Evolutionary conservation across 164 flowering plant genomes (phyloP).

Genomic region (Magnolia changhungtana): DNA sequence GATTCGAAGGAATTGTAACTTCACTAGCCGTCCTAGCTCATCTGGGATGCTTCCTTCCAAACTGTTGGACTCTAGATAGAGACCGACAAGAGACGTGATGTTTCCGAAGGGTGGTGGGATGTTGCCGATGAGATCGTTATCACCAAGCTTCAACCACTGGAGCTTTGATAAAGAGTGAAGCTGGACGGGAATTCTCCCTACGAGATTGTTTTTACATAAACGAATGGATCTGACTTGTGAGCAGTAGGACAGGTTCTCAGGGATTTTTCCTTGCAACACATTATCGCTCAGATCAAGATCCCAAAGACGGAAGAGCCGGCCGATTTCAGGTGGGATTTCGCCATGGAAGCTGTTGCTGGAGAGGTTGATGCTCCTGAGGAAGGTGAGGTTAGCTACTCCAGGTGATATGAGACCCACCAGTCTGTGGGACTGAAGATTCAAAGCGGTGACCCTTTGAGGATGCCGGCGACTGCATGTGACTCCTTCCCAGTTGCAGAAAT

Average conservation of each 20-base stretch:
- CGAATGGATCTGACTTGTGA: slow-evolving; percentile 4
- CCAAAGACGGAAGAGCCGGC: slow-evolving; percentile 11
- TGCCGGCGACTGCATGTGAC: slow-evolving; percentile 16
- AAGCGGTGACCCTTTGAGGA: slow-evolving; percentile 17
- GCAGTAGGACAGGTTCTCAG: slow-evolving; percentile 15
- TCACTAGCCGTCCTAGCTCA: not conserved
- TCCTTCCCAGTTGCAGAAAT: slow-evolving; percentile 22
- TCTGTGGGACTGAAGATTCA: slow-evolving; percentile 7
- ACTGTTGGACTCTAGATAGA: not conserved
- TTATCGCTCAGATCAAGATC: slow-evolving; percentile 8
- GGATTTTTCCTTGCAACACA: slow-evolving; percentile 20
- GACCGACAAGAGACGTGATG: not conserved
- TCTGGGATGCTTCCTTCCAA: not conserved
- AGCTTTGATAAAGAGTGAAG: slow-evolving; percentile 28
- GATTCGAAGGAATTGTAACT: not conserved
- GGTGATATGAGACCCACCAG: slow-evolving; percentile 18
- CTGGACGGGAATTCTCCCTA: slow-evolving; percentile 24
- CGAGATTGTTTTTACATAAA: slow-evolving; percentile 12
- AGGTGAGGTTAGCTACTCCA: slow-evolving; percentile 19
- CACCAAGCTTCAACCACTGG: not conserved
- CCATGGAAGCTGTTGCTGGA: slow-evolving; percentile 17
- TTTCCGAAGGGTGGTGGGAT: slow-evolving; percentile 31
- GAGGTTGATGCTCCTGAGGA: slow-evolving; percentile 12
- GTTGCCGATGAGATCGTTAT: slow-evolving; percentile 33
- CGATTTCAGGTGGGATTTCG: slow-evolving; percentile 3